Evolutionary conservation across 2,329 filamentous ascomycete species (phyloP).

Genomic region (Talaromyces sp.): DNA sequence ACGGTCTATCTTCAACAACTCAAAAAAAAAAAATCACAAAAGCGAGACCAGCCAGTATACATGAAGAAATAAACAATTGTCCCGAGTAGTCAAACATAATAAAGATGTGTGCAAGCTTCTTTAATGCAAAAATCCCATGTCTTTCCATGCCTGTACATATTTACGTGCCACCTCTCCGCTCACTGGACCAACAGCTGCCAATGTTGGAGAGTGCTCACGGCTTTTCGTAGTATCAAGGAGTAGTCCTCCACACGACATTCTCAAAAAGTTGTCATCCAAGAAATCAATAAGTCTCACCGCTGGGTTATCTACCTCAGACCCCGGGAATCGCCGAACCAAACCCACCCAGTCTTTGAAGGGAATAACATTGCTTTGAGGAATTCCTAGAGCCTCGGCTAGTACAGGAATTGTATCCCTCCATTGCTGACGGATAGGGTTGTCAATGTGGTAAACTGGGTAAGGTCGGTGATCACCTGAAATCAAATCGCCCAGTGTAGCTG

Average conservation of each 20-base stretch:
- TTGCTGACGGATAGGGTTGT: slow-evolving; percentile 40
- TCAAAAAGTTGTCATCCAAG: slow-evolving; percentile 27
- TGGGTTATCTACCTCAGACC: slow-evolving; percentile 22
- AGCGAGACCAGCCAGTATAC: not conserved
- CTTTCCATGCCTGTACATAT: slow-evolving; percentile 24
- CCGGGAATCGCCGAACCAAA: slow-evolving; percentile 25
- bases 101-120: not conserved
- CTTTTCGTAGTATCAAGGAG: slow-evolving; percentile 35
- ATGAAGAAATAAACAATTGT: not conserved
- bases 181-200: slow-evolving; percentile 31
- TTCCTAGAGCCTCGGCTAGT: slow-evolving; percentile 30
- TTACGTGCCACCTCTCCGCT: slow-evolving; percentile 24
- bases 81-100: not conserved
- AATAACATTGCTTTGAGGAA: slow-evolving; percentile 26
- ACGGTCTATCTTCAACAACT: not conserved
- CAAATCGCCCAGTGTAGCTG: slow-evolving; percentile 27
- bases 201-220: slow-evolving; percentile 33
- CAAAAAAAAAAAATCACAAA: not conserved
- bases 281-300: slow-evolving; percentile 27
- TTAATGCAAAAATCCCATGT: not conserved
- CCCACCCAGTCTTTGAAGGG: slow-evolving; percentile 39
- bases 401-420: slow-evolving; percentile 35
- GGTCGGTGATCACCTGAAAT: slow-evolving; percentile 22
- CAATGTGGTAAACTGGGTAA: slow-evolving; percentile 42
- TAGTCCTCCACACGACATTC: slow-evolving; percentile 45